Percentiles rank a stretch among this genome's conserved stretches.
These are phyloP conservation scores for Linum lewisii DNA, from an alignment of 345 rosid species.

Conservation along the genomic window DNA sequence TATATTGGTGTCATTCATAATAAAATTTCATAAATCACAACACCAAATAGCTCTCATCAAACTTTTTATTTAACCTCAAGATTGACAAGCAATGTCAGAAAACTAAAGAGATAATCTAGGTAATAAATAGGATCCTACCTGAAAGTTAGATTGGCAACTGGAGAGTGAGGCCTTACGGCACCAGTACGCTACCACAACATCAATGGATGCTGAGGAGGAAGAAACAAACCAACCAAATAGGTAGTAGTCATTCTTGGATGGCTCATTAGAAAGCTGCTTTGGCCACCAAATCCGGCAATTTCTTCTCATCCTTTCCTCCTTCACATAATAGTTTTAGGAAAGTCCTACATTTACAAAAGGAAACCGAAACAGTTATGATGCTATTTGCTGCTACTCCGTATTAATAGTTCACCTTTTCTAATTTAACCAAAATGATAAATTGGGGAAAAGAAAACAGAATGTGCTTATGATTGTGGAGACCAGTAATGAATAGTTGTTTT, in stretches of 20 bases:
- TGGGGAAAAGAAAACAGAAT: too few relatives aligned
- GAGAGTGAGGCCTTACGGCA: conserved; percentile 29
- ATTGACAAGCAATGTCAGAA: not conserved
- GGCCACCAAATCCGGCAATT: conserved; percentile 30
- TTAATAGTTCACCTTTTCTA: too few relatives aligned
- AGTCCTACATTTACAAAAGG: not conserved
- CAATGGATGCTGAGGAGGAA: conserved; percentile 46
- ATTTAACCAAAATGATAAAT: too few relatives aligned
- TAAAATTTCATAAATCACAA: too few relatives aligned
- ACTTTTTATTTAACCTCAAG: too few relatives aligned
- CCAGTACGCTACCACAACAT: conserved; percentile 56
- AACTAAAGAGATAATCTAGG: not conserved
- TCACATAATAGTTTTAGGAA: not conserved
- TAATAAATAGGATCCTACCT: conserved; percentile 28
- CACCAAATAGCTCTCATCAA: not conserved
- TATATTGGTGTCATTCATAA: too few relatives aligned
- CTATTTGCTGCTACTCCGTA: not conserved
- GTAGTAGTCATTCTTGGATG: conserved; percentile 19
- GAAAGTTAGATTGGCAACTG: conserved; percentile 17
- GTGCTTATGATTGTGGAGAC: too few relatives aligned
- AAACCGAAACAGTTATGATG: too few relatives aligned
- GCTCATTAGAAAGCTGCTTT: conserved; percentile 20
- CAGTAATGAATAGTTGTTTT: too few relatives aligned
- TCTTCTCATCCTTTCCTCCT: conserved; percentile 12
- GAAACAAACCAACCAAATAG: conserved; percentile 72